phyloP scores from a whole-genome alignment of 768 basidiomycete species.

The Tephrocybe sp. region DNA sequence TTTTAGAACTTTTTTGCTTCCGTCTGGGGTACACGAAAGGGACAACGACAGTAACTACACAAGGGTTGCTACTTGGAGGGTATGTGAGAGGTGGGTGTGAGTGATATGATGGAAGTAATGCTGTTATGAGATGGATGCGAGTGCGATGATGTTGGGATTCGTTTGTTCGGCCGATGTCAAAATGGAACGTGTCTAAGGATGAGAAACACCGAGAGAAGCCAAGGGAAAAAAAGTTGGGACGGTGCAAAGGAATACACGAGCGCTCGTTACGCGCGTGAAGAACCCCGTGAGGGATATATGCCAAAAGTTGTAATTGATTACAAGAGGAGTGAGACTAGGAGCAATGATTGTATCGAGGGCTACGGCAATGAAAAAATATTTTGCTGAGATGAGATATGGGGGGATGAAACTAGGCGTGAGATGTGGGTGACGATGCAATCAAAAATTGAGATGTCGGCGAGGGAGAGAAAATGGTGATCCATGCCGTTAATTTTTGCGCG shows the following conservation, averaged over 20 bases:
- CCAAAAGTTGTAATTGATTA: slow-evolving; percentile 4
- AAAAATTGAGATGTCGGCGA: slow-evolving; percentile 6
- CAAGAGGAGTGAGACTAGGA: not conserved
- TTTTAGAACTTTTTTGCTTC: not conserved
- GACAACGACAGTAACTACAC: too few species aligned
- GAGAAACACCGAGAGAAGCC: too few species aligned
- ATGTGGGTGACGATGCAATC: slow-evolving; percentile 10
- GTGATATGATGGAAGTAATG: too few species aligned
- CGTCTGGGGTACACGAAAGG: not conserved
- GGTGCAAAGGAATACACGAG: too few species aligned
- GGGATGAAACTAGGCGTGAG: not conserved
- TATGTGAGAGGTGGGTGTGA: too few species aligned
- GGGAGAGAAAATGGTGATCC: slow-evolving; percentile 2
- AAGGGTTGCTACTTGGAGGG: too few species aligned
- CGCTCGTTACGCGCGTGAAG: too few species aligned
- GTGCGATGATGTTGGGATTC: not conserved
- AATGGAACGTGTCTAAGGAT: not conserved
- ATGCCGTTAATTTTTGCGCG: slow-evolving; percentile 3
- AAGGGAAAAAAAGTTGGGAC: too few species aligned
- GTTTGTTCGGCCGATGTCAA: not conserved
- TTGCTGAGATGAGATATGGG: slow-evolving; percentile 18
- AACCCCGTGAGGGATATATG: not conserved
- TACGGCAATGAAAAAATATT: slow-evolving; percentile 15
- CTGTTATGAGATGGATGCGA: not conserved
- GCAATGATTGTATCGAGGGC: slow-evolving; percentile 15